Evolutionary conservation across 1,284 basidiomycete species (phyloP), one percentile per base, ranked within the genome.

Genomic region (Moesziomyces globuligerus): DNA sequence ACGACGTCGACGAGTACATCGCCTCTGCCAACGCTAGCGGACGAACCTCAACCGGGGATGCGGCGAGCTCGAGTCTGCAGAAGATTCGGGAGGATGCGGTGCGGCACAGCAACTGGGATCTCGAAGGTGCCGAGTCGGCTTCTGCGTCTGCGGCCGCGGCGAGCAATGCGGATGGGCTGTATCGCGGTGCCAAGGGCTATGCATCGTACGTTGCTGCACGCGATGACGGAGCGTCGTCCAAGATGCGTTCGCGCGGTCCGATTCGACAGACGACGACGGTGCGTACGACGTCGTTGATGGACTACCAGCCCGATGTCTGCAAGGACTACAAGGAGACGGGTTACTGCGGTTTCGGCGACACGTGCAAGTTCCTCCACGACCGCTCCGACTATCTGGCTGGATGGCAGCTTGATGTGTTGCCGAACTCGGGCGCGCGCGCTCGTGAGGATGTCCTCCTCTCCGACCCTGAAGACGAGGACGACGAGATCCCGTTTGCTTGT

Each of bases 251-350:
- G 4, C 66, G 69, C 38, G 75, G 75, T 0, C 75, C 75, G 9
- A 75, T 77, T 32, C 61, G 52, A 7, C 66, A 68, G 28, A 66
- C 74, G 15, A 90, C 86, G 77, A 97, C 95, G 58, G 94, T 99
- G 72, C 88, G 93, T 55, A 94, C 92, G 2, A 94, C 97, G 51
- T 98, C 95, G 0, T 89, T 98, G 55, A 88, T 93, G 47, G 96
- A 99, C 85, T 99, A 98, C 84, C 96, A 98, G 84, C 95, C 96
- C 3, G 95, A 98, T 80, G 92, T 98, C 20, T 99, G 96, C 85
- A 99, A 98, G 83, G 94, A 98, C 84, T 99, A 98, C 85, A 98
- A 97, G 88, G 95, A 98, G 85, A 98, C 95, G 40, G 96, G 96
- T 0, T 98, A 93, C 83, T 99, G 95, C 84, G 96, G 96, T 4